Evolutionary conservation across 192 early-diverging fungal genomes (phyloP).

Genomic region (Gaertneriomyces semiglobifer): DNA sequence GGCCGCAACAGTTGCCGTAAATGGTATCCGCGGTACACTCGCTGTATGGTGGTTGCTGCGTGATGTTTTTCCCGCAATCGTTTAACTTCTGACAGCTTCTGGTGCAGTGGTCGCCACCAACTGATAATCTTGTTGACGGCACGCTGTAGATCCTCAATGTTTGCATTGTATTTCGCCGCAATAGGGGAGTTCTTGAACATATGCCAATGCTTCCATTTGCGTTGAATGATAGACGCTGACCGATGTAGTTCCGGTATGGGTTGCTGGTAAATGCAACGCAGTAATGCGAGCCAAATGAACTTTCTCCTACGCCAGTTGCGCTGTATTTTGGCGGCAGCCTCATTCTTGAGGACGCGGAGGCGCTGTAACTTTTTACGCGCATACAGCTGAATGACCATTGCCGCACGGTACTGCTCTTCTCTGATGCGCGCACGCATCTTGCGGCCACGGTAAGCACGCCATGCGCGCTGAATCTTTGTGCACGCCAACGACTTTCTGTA

Average conservation of each 20-base stretch:
- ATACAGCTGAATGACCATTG: constrained; percentile 51
- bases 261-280: constrained; percentile 57
- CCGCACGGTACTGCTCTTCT: constrained; percentile 48
- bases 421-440: constrained; percentile 38
- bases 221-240: constrained; percentile 47
- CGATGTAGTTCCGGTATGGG: constrained; percentile 52
- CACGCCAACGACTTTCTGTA: constrained; percentile 53
- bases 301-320: constrained; percentile 47
- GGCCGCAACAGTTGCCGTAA: constrained; percentile 47
- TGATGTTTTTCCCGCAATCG: constrained; percentile 38
- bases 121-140: constrained; percentile 46
- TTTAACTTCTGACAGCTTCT: constrained; percentile 39
- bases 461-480: constrained; percentile 55
- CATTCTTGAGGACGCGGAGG: constrained; percentile 47
- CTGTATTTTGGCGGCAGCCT: constrained; percentile 51
- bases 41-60: constrained; percentile 49
- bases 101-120: constrained; percentile 55
- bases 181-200: constrained; percentile 56
- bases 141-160: constrained; percentile 47
- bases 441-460: constrained; percentile 44
- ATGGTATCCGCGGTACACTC: constrained; percentile 50
- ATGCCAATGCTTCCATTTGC: constrained; percentile 53
- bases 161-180: constrained; percentile 48
- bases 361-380: constrained; percentile 46
- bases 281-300: constrained; percentile 53